Base-by-base conservation (phyloP, 2,329 filamentous ascomycete species). In the Calonectria pseudoreteaudii region DNA sequence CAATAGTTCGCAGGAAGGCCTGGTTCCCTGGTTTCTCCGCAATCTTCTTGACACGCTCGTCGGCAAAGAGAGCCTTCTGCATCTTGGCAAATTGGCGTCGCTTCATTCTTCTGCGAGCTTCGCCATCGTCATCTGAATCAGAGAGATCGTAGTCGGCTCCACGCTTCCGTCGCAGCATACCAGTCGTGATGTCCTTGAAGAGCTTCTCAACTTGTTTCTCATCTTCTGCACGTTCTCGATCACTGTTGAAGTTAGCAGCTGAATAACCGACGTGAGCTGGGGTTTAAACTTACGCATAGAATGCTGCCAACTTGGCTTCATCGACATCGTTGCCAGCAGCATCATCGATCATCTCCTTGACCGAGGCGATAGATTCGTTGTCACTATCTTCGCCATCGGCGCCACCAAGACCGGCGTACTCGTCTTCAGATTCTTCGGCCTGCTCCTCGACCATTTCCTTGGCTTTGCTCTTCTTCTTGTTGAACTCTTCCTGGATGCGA, bases 371-470 rank as follows among this genome's bases (percentile, higher is more conserved):
- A 44, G 84, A 85, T 41, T 93, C 94, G 73, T 94, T 91, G 72
- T 95, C 94, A 70, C 93, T 93, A 76, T 96, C 95, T 78, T 98
- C 96, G 74, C 96, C 96, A 84, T 96, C 96, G 14, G 88, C 93
- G 75, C 97, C 97, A 78, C 97, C 97, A 13, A 99, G 88, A 6
- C 97, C 97, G 49, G 96, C 96, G 83, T 98, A 99, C 84, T 99
- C 97, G 82, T 99, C 97, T 82, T 99, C 97, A 0, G 97, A 99
- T 85, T 99, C 97, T 80, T 98, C 95, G 74, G 97, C 96, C 82
- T 98, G 95, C 78, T 98, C 97, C 77, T 98, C 91, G 47, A 99
- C 89, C 90, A 98, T 94, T 30, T 93, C 93, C 80, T 93, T 95
- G 0, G 96, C 96, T 82, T 94, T 93, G 86, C 95, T 97, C 83